A percentile compares a stretch with the other conserved stretches of the same genome.
Conservation (phyloP, 139 green algal genomes). For the Mesotaenium endlicherianum region DNA sequence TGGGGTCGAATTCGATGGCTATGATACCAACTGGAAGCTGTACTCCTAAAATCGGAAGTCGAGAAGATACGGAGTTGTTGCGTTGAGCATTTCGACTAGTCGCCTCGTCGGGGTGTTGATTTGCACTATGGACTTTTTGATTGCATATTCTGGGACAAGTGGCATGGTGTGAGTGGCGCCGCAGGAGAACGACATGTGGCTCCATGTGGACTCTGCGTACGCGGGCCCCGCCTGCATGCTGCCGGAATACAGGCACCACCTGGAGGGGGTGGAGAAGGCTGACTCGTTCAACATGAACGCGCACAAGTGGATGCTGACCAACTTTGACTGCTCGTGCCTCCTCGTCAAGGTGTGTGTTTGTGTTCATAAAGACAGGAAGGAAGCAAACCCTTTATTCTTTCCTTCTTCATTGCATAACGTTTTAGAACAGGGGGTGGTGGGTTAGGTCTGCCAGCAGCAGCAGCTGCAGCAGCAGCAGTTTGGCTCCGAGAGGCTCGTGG, state of each 20-base stretch:
- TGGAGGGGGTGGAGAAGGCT: conserved; percentile 62
- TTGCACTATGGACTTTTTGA: no score
- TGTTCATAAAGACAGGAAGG: no score
- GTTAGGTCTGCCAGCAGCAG: no score
- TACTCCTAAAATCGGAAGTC: background rate
- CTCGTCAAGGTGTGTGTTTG: conserved; percentile 62
- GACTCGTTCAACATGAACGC: conserved; percentile 73
- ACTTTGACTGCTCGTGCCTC: conserved; percentile 80
- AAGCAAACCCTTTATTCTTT: no score
- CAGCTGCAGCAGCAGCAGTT: no score
- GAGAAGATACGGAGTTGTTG: background rate
- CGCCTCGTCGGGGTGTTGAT: no score
- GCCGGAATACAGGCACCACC: conserved; percentile 65
- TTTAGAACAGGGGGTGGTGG: no score
- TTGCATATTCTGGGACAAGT: no score
- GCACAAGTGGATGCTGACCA: conserved; percentile 77
- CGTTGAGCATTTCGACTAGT: background rate
- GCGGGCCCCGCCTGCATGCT: conserved; percentile 65
- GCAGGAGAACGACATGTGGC: conserved; percentile 61
- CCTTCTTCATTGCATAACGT: no score
- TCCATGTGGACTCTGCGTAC: conserved; percentile 83
- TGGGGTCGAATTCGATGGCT: no score
- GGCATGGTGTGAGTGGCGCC: no score
- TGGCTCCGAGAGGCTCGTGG: no score
- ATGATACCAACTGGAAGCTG: background rate